Percentiles rank a stretch among this genome's conserved stretches.
Evolutionary conservation across 345 rosid genomes (phyloP).

Genomic region (Passiflora organensis): DNA sequence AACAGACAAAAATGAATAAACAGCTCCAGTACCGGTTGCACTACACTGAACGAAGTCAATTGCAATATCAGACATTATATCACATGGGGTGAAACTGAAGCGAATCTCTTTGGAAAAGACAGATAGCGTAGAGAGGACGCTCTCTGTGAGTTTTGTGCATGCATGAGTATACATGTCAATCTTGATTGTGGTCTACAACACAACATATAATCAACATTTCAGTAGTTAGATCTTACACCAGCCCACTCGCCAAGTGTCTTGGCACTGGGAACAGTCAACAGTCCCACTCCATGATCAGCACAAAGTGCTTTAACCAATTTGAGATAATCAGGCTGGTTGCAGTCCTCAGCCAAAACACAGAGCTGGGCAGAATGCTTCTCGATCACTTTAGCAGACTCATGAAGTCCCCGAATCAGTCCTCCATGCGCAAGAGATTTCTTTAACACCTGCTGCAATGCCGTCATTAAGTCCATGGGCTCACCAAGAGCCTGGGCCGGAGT

Average conservation of each 20-base stretch:
- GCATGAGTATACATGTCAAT: too few species aligned
- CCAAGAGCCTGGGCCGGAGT: too few species aligned
- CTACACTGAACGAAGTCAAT: too few species aligned
- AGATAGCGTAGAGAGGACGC: too few species aligned
- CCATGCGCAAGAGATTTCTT: constrained; percentile 75
- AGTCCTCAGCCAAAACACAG: constrained; percentile 77
- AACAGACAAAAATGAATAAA: too few species aligned
- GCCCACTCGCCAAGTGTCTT: constrained; percentile 95
- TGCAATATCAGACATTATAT: too few species aligned
- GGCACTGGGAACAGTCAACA: constrained; percentile 70
- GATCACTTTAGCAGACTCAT: constrained; percentile 67
- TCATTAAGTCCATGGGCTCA: constrained; percentile 72
- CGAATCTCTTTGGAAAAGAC: neutral
- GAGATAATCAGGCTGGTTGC: constrained; percentile 76
- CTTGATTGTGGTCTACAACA: too few species aligned
- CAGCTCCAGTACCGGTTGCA: too few species aligned
- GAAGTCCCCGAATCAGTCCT: constrained; percentile 62
- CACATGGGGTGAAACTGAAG: too few species aligned
- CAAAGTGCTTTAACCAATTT: constrained; percentile 80
- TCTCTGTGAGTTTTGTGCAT: too few species aligned
- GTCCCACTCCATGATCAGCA: constrained; percentile 53
- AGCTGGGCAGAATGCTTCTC: constrained; percentile 77
- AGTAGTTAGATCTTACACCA: constrained; percentile 46
- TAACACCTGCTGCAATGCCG: constrained; percentile 69
- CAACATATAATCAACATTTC: neutral